Percentiles rank a stretch among this genome's conserved stretches.
These are phyloP conservation scores for Fusarium sp. DNA, from an alignment of 2,329 filamentous ascomycete genomes.

Conservation along the genomic window DNA sequence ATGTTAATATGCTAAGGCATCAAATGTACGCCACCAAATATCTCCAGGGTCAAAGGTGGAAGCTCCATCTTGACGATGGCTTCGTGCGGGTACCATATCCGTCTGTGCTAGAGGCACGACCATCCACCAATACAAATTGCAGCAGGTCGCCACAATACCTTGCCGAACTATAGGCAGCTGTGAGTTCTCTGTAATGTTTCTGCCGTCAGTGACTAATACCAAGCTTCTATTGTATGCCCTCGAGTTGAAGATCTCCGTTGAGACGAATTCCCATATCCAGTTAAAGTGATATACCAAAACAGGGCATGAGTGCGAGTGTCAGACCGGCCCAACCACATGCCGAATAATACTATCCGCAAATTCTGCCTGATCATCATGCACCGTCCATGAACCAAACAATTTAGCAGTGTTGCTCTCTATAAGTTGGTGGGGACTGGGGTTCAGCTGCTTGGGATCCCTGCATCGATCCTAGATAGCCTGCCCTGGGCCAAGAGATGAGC, in stretches of 20 bases:
- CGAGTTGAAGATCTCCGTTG: background rate
- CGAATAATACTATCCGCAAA: background rate
- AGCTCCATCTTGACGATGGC: slow-evolving; percentile 27
- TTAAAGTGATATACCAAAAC: background rate
- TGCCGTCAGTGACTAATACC: background rate
- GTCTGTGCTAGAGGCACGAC: slow-evolving; percentile 2
- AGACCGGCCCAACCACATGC: slow-evolving; percentile 38
- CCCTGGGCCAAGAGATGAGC: slow-evolving; percentile 11
- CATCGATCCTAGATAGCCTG: slow-evolving; percentile 16
- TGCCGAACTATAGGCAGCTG: background rate
- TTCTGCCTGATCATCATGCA: slow-evolving; percentile 6
- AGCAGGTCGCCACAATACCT: background rate
- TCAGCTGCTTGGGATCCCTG: slow-evolving; percentile 35
- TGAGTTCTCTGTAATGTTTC: background rate
- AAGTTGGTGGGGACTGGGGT: slow-evolving; percentile 19
- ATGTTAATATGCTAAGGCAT: slow-evolving; percentile 17
- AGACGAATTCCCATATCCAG: background rate
- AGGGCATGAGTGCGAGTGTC: slow-evolving; percentile 30
- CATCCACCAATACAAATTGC: slow-evolving; percentile 6
- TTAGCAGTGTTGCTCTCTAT: slow-evolving; percentile 3
- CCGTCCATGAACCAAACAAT: background rate
- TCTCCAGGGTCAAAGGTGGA: slow-evolving; percentile 17
- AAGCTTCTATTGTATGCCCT: background rate
- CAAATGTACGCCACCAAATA: slow-evolving; percentile 28
- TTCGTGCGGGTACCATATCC: slow-evolving; percentile 32